A percentile compares a stretch with the other conserved stretches of the same genome.
Conservation (phyloP, 371 early-diverging fungal genomes). For the Rhizomucor miehei region DNA sequence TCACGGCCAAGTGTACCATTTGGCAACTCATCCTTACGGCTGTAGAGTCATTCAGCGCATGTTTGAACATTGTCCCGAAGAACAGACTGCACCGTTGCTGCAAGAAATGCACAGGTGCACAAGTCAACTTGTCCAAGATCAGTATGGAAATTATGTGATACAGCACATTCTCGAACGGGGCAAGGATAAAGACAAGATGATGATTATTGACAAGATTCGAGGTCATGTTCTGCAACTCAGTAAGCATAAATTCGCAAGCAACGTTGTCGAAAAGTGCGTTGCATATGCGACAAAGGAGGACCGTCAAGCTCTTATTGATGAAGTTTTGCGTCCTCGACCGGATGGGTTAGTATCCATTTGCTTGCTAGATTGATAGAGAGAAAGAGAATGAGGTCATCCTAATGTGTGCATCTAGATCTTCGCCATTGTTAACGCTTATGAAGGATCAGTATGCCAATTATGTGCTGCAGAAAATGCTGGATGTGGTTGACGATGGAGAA, state of each 20-base stretch:
- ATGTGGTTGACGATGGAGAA: slow-evolving; percentile 83
- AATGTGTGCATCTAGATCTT: slow-evolving; percentile 45
- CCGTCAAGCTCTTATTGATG: slow-evolving; percentile 80
- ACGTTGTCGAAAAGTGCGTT: slow-evolving; percentile 97
- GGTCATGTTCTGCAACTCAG: slow-evolving; percentile 87
- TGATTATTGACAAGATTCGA: slow-evolving; percentile 88
- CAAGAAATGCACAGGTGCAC: slow-evolving; percentile 93
- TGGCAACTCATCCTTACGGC: slow-evolving; percentile 99
- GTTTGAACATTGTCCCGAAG: slow-evolving; percentile 96
- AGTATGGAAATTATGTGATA: slow-evolving; percentile 98
- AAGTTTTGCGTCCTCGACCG: slow-evolving; percentile 68
- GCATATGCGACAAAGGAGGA: slow-evolving; percentile 72
- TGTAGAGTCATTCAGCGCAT: slow-evolving; percentile 99
- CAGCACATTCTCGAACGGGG: slow-evolving; percentile 99
- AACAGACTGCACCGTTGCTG: slow-evolving; percentile 80
- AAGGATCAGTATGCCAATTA: slow-evolving; percentile 99
- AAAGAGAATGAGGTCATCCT: not conserved
- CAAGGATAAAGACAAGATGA: slow-evolving; percentile 76
- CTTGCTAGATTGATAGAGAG: not conserved
- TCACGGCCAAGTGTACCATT: slow-evolving; percentile 91
- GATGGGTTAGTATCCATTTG: slow-evolving; percentile 63
- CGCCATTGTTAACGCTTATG: slow-evolving; percentile 92
- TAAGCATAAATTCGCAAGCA: slow-evolving; percentile 99
- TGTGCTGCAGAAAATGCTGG: slow-evolving; percentile 99
- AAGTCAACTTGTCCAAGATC: slow-evolving; percentile 93